Conservation (phyloP, 2,329 filamentous ascomycete genomes). For the Penicillium sp. region DNA sequence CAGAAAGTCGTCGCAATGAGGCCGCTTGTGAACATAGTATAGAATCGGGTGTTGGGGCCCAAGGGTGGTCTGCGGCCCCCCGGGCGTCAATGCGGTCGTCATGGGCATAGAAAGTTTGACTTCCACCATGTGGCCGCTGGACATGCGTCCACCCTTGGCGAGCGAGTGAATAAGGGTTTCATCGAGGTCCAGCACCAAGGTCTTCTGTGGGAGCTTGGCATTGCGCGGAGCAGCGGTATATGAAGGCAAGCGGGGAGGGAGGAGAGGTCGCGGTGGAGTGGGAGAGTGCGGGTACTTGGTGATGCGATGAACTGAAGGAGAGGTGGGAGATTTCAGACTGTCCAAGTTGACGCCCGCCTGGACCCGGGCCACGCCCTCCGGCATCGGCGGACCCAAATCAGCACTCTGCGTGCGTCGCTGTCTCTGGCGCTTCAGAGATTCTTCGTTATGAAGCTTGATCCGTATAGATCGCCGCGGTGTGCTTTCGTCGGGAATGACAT, state of each 20-base stretch:
- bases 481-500: conserved; percentile 57
- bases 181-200: conserved; percentile 89
- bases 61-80: conserved; percentile 61
- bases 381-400: conserved; percentile 29
- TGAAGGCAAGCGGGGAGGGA: conserved; percentile 84
- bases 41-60: conserved; percentile 92
- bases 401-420: conserved; percentile 34
- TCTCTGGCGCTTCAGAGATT: conserved; percentile 67
- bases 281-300: conserved; percentile 90
- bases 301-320: conserved; percentile 65
- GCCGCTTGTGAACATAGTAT: conserved; percentile 98
- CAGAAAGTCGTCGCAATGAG: conserved; percentile 94
- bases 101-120: conserved; percentile 65
- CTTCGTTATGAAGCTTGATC: conserved; percentile 84
- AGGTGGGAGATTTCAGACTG: conserved; percentile 90
- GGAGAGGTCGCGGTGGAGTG: conserved; percentile 81
- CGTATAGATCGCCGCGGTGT: conserved; percentile 76
- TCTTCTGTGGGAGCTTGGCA: conserved; percentile 69
- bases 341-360: conserved; percentile 62
- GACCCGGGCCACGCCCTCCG: conserved; percentile 23
- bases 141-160: conserved; percentile 93
- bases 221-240: conserved; percentile 59
- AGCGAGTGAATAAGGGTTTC: conserved; percentile 98
- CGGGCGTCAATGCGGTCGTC: conserved; percentile 36
- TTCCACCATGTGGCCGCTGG: conserved; percentile 97